phyloP scores from a whole-genome alignment of 2,329 filamentous ascomycete species.

The Cladosporium sphaerospermum region DNA sequence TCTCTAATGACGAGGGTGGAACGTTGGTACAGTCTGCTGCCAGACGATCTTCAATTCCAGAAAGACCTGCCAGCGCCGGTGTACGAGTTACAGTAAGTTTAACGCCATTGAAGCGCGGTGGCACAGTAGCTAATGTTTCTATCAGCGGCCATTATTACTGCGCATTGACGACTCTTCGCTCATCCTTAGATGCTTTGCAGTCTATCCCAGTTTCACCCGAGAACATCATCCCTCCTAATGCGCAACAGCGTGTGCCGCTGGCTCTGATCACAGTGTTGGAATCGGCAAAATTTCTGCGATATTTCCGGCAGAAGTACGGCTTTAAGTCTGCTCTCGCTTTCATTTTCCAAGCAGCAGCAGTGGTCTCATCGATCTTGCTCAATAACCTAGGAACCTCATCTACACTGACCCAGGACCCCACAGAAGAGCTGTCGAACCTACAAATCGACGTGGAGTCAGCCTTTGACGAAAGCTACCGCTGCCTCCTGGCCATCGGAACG shows the following conservation, averaged over 20 bases:
- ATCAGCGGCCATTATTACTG: not conserved
- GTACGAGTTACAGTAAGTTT: not conserved
- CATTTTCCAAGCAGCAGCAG: not conserved
- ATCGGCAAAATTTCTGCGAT: not conserved
- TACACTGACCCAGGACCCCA: not conserved
- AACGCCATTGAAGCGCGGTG: not conserved
- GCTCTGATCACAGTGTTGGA: not conserved
- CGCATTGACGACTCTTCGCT: not conserved
- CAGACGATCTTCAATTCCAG: not conserved
- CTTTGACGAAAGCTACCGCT: constrained; percentile 1
- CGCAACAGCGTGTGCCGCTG: not conserved
- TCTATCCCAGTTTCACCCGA: not conserved
- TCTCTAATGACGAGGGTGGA: not conserved
- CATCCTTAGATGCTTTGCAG: not conserved
- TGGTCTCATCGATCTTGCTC: not conserved
- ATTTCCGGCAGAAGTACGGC: not conserved
- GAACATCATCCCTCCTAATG: not conserved
- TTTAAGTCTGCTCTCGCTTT: not conserved
- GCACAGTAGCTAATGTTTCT: not conserved
- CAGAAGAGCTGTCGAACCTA: not conserved
- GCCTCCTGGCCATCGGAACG: constrained; percentile 1
- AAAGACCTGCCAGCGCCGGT: not conserved
- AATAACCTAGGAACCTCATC: not conserved
- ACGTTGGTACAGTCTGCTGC: not conserved
- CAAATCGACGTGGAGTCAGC: not conserved